Evolutionary conservation across 805 yeast genomes (phyloP), one percentile per base, ranked within the genome.

Genomic region (Sungouiella blattae): DNA sequence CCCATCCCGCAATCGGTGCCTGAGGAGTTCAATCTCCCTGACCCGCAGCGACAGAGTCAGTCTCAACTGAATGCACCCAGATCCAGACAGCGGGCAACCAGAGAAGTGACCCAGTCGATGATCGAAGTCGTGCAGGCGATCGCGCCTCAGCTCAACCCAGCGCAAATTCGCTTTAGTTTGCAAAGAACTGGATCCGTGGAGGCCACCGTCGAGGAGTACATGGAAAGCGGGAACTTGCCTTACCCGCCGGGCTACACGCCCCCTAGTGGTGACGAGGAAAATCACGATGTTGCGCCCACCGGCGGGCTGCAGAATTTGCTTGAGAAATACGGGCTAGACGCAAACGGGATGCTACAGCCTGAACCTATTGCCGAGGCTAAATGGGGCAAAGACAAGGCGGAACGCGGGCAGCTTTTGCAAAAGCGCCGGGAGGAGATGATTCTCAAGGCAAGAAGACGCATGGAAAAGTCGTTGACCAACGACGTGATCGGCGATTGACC

Each of bases 51-150:
- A 7, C 12, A 23, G 22, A 23, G 33, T 20, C 6, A 11, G 8
- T n/a, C 18, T 4, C 5, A 22, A 24, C 13, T 12, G 15, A 5
- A 14, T 23, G n/a, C n/a, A n/a, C 7, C 15, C 26, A 30, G 37
- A 18, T 26, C 39, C 43, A 28, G 36, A 38, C 29, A 36, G 35
- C 49, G 46, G 23, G 35, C 38, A 26, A 64, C 71, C 30, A 71
- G 85, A 38, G 63, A 57, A 11, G 80, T 83, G 15, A 78, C 82
- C 3, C 67, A 66, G 4, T 76, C 75, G 38, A 91, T 91, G 98
- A 70, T 91, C 28, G 93, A 83, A 44, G 80, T 85, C 0, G 96
- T 91, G 2, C 84, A 79, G 47, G 78, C 87, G 27, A 68, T 91
- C 36, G 95, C 88, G 0, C 96, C 97, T 4, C 67, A 69, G 14